Evolutionary conservation across 2,329 filamentous ascomycete species (phyloP).

Genomic region (Colletotrichum tanaceti): DNA sequence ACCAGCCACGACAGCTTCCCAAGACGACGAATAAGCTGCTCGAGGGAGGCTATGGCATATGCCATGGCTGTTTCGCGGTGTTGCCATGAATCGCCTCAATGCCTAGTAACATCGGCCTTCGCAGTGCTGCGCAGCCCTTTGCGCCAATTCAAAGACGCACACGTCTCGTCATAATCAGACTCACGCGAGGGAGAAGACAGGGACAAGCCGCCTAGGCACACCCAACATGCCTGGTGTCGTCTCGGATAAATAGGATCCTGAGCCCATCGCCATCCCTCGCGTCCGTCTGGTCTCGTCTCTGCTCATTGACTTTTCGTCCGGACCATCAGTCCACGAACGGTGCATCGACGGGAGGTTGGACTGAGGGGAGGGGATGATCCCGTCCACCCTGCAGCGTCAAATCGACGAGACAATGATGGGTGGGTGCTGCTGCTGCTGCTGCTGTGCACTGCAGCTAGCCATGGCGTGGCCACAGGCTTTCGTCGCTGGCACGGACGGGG

Average conservation of each 20-base stretch:
- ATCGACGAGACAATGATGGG: constrained; percentile 16
- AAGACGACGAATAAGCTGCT: constrained; percentile 24
- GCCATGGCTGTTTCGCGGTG: constrained; percentile 31
- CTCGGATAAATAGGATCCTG: constrained; percentile 14
- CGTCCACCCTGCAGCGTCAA: constrained; percentile 32
- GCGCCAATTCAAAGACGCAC: constrained; percentile 15
- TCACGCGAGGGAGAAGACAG: constrained; percentile 13
- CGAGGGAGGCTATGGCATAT: constrained; percentile 29
- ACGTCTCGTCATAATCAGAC: constrained; percentile 12
- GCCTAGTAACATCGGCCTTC: constrained; percentile 15
- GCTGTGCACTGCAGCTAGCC: constrained; percentile 32
- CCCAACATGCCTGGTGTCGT: constrained; percentile 15
- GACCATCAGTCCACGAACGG: constrained; percentile 21
- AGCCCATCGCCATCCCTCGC: constrained; percentile 22
- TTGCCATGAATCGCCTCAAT: constrained; percentile 25
- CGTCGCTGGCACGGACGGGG: constrained; percentile 29
- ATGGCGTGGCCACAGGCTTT: constrained; percentile 16
- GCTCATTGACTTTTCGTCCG: constrained; percentile 18
- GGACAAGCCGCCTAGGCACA: constrained; percentile 12
- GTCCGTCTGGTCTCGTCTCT: constrained; percentile 33
- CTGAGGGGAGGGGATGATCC: constrained; percentile 25
- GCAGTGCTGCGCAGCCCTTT: constrained; percentile 15
- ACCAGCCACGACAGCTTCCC: constrained; percentile 21
- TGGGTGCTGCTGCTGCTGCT: constrained; percentile 13
- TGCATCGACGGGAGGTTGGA: constrained; percentile 24